Conservation (phyloP, 1,284 basidiomycete genomes). For the Apiotrichum sp. region DNA sequence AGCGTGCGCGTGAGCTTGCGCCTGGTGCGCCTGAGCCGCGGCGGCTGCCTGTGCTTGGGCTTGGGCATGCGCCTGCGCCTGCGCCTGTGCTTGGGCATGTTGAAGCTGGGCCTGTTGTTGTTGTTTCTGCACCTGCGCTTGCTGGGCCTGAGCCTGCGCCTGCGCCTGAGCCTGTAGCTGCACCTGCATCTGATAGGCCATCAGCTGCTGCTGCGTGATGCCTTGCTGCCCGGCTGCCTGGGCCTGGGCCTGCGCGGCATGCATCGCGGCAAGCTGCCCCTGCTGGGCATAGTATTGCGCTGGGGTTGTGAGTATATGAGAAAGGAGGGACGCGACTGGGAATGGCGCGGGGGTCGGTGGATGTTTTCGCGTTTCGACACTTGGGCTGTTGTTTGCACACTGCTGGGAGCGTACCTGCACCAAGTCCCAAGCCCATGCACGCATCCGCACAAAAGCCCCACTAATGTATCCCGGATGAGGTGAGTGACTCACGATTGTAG, state of each 20-base stretch:
- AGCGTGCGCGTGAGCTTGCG: not conserved
- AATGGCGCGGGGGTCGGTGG: too few species aligned
- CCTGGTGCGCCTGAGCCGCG: not conserved
- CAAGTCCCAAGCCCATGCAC: not conserved
- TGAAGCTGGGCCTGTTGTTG: too few species aligned
- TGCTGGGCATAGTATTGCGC: not conserved
- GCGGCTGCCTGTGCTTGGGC: too few species aligned
- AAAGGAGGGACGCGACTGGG: too few species aligned
- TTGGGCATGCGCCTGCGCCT: too few species aligned
- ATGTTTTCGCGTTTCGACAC: too few species aligned
- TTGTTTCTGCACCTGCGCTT: too few species aligned
- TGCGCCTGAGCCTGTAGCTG: not conserved
- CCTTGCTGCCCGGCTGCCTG: not conserved
- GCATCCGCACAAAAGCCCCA: not conserved
- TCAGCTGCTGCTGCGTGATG: not conserved
- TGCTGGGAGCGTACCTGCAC: too few species aligned
- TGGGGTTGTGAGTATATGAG: not conserved
- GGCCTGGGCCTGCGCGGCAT: not conserved
- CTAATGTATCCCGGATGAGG: too few species aligned
- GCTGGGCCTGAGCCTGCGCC: not conserved
- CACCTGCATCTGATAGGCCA: not conserved
- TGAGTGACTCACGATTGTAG: slow-evolving; percentile 2
- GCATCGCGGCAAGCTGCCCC: not conserved
- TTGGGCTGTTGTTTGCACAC: too few species aligned
- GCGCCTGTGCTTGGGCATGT: too few species aligned